A percentile compares a stretch with the other conserved stretches of the same genome.
phyloP scores from a whole-genome alignment of 2,329 filamentous ascomycete genomes.

The Colletotrichum horii region DNA sequence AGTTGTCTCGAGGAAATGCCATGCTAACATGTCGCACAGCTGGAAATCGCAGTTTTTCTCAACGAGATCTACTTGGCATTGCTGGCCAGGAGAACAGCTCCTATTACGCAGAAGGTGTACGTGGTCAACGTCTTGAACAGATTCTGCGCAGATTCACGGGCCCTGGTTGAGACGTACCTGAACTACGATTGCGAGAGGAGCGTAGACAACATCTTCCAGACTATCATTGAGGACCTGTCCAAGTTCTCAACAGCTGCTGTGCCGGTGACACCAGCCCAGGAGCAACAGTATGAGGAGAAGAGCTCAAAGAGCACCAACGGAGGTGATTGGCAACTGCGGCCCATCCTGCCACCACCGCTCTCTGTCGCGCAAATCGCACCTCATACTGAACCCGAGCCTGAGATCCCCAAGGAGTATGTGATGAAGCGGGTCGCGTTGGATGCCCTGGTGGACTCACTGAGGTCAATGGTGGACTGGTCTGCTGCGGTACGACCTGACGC shows the following conservation, averaged over 20 bases:
- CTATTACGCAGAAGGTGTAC: constrained; percentile 88
- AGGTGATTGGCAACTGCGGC: constrained; percentile 84
- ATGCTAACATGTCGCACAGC: constrained; percentile 55
- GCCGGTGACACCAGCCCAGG: constrained; percentile 74
- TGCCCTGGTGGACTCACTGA: constrained; percentile 84
- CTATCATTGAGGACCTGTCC: constrained; percentile 90
- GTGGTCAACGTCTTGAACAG: constrained; percentile 87
- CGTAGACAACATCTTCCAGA: constrained; percentile 96
- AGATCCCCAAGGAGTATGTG: constrained; percentile 86
- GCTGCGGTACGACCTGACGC: constrained; percentile 67
- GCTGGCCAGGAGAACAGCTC: constrained; percentile 84
- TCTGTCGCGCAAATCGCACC: constrained; percentile 77
- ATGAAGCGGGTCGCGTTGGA: constrained; percentile 91
- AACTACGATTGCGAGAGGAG: constrained; percentile 98
- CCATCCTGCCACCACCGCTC: constrained; percentile 85
- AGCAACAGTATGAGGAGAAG: constrained; percentile 86
- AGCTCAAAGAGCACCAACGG: constrained; percentile 64
- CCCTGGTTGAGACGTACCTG: constrained; percentile 91
- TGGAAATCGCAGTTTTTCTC: constrained; percentile 96
- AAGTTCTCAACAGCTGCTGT: constrained; percentile 84
- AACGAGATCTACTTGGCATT: constrained; percentile 97
- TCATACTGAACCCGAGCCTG: constrained; percentile 64
- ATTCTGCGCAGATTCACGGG: constrained; percentile 83
- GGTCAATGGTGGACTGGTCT: constrained; percentile 93
- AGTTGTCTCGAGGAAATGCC: neutral